A percentile compares a stretch with the other conserved stretches of the same genome.
Conservation (phyloP, 2,329 filamentous ascomycete genomes). For the Passalora sequoiae region DNA sequence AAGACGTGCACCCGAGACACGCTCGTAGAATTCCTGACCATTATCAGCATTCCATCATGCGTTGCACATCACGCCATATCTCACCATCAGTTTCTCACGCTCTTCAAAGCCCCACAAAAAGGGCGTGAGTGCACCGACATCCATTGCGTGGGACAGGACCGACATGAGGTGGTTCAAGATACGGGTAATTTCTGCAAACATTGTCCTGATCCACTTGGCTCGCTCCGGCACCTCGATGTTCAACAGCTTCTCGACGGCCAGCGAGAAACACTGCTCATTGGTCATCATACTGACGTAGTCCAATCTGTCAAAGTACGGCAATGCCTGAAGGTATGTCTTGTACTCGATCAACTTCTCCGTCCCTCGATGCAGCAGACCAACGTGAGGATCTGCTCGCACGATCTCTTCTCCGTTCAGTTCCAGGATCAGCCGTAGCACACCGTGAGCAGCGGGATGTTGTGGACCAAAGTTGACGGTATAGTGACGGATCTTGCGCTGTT, state of each 20-base stretch:
- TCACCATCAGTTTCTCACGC: conserved; percentile 98
- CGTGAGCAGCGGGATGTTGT: conserved; percentile 97
- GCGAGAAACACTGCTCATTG: conserved; percentile 94
- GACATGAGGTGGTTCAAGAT: conserved; percentile 98
- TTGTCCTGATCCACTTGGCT: conserved; percentile 91
- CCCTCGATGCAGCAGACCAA: conserved; percentile 89
- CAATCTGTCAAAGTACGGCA: conserved; percentile 97
- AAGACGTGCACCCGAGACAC: conserved; percentile 94
- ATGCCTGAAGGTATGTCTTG: conserved; percentile 96
- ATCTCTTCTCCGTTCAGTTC: conserved; percentile 98
- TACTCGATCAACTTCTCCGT: conserved; percentile 99
- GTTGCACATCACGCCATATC: conserved; percentile 23
- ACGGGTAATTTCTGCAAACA: conserved; percentile 94
- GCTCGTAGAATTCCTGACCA: conserved; percentile 93
- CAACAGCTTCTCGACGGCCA: conserved; percentile 95
- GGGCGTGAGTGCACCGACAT: conserved; percentile 93
- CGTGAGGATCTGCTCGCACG: conserved; percentile 90
- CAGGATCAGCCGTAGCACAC: conserved; percentile 93
- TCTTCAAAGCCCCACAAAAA: conserved; percentile 99
- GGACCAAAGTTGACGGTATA: conserved; percentile 99
- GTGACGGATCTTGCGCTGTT: conserved; percentile 84
- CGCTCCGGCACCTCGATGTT: conserved; percentile 94
- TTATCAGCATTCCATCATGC: conserved; percentile 10
- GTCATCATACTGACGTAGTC: conserved; percentile 99
- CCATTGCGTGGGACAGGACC: conserved; percentile 94